Base-by-base conservation (phyloP, 2,329 filamentous ascomycete genomes). In the Trichocomaceae sp. region DNA sequence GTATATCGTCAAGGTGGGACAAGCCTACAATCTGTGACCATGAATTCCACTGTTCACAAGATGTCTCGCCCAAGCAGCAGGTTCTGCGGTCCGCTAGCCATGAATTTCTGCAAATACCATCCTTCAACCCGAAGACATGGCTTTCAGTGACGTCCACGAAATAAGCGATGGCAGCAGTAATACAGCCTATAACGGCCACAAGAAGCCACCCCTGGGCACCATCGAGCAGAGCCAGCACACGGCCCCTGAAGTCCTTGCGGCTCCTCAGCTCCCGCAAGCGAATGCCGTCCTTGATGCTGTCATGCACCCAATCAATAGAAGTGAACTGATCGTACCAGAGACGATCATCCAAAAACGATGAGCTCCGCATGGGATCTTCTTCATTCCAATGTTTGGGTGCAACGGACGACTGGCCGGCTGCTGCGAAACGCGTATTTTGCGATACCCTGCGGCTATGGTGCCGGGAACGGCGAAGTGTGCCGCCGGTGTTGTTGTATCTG, bases 291-390 rank as follows among this genome's bases (percentile, higher is more conserved):
- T 90, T 89, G 62, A 99, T 96, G 69, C 87, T 91, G 71, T 99
- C 93, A 68, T 96, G 92, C 0, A 99, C 91, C 93, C 93, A 99
- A 70, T 99, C 92, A 54, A 90, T 96, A 6, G 89, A 95, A 5
- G 90, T 96, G 66, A 96, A 96, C 72, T 99, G 93, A 75, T 99
- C 93, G 73, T 97, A 97, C 93, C 93, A 97, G 9, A 95, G 87
- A 57, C 93, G 85, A 62, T 97, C 90, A 66, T 96, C 88, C 50
- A 85, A 77, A 62, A 83, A 85, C 9, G 87, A 72, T 4, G 83
- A 85, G 33, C 78, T 75, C 64, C 85, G 87, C 52, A 73, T 53
- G 1, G 58, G 63, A 4, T 59, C 15, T 15, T 35, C 64, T 17
- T 47, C 51, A 17, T 53, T 47, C 51, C 51, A 53, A 62, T 67